Conservation (phyloP, 305 asterid species). For the Caryopteris hybrid region DNA sequence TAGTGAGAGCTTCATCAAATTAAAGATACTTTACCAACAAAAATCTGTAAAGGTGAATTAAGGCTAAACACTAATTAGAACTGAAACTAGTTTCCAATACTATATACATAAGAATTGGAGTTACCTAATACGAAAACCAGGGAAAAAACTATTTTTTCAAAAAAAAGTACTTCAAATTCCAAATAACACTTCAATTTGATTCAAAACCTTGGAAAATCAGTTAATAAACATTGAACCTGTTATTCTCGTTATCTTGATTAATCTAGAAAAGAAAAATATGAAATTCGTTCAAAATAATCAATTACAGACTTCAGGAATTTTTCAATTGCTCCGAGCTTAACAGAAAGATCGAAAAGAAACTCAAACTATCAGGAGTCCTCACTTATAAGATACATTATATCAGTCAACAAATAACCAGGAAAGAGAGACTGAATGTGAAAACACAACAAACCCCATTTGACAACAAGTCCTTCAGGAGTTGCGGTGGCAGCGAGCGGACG, state of each 20-base stretch:
- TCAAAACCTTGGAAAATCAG: neutral
- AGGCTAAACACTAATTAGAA: neutral
- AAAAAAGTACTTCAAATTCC: neutral
- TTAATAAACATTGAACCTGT: neutral
- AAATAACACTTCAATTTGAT: neutral
- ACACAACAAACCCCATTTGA: slow-evolving; percentile 53
- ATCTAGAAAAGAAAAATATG: neutral
- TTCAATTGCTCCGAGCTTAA: neutral
- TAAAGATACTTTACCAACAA: neutral
- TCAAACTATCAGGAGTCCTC: neutral
- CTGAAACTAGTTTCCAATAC: neutral
- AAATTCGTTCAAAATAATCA: slow-evolving; percentile 5
- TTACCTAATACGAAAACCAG: neutral
- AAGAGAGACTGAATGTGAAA: neutral
- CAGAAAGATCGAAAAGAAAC: neutral
- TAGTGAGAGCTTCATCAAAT: slow-evolving; percentile 6
- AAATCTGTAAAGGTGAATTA: neutral
- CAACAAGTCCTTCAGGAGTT: slow-evolving; percentile 51
- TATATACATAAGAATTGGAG: neutral
- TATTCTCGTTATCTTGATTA: neutral
- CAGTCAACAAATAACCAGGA: neutral
- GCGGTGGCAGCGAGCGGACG: slow-evolving; percentile 45
- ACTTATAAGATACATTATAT: neutral
- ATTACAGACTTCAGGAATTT: neutral
- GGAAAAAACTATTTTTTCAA: neutral